Evolutionary conservation across 2,329 filamentous ascomycete genomes (phyloP), one percentile per base, ranked within the genome.

Genomic region (Septoria linicola): DNA sequence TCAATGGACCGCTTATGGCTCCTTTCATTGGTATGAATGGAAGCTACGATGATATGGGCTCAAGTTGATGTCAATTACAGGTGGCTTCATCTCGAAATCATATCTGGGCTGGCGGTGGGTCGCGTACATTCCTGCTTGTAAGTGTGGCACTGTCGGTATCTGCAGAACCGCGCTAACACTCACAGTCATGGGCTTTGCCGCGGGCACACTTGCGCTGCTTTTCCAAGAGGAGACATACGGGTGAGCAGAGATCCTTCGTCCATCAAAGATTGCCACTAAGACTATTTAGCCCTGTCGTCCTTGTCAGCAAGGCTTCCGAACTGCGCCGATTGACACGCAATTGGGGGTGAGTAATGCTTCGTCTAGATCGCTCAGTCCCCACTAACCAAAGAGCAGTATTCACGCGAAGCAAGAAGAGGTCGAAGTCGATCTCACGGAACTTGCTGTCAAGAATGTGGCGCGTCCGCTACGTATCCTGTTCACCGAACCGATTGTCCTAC

Each of bases 351-450:
- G 32, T 6, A 35, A 6, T 35, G 4, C 13, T 54, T 56, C 36
- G 53, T 11, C 16, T 11, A n/a, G 20, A n/a, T 17, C 59, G 34
- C 43, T 58, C 27, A 55, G 56, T 32, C 46, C 56, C 13, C 13
- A 35, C 6, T 35, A 6, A 17, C 11, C 49, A 42, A 17, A 13
- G 6, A n/a, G n/a, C 13, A 35, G 62, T 49, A 81, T 82, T 46
- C 80, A 82, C 60, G 80, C 80, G 11, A 68, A 68, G 54, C 68
- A 70, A 54, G 68, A 70, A 41, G 68, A 70, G 61, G 66, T 70
- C 32, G 68, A 70, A 53, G 62, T 70, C 48, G 66, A 69, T 43
- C 46, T 70, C 3, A 62, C 60, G 32, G 68, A 70, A 43, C 56
- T 70, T 25, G 50, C 66, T 2, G 60, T 58, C 36, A 70, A 70